Evolutionary conservation across 2,329 filamentous ascomycete species (phyloP).

Genomic region (Diaporthe sp.): DNA sequence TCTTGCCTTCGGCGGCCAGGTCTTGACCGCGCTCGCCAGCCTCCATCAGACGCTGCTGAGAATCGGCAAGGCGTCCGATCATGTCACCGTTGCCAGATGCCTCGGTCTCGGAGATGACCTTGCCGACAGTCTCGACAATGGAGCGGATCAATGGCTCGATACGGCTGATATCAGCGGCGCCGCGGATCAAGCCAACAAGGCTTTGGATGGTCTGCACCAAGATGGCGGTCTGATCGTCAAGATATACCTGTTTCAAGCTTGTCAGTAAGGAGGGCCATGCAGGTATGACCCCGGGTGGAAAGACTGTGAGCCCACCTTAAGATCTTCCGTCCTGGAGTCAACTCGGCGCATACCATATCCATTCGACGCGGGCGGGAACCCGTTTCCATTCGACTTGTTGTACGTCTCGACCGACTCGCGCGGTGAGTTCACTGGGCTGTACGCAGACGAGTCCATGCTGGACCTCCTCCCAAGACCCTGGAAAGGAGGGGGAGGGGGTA

Average conservation of each 20-base stretch:
- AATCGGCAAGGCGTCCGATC: constrained; percentile 71
- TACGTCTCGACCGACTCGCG: constrained; percentile 68
- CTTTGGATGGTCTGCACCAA: constrained; percentile 86
- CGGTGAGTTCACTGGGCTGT: constrained; percentile 81
- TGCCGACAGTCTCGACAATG: constrained; percentile 79
- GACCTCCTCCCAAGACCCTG: constrained; percentile 69
- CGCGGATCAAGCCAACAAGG: constrained; percentile 81
- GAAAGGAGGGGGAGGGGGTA: constrained; percentile 69
- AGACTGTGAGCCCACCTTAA: constrained; percentile 56
- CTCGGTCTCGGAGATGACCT: constrained; percentile 77
- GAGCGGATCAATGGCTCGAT: constrained; percentile 79
- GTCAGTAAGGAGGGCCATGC: background rate
- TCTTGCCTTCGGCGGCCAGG: constrained; percentile 66
- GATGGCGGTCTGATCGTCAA: constrained; percentile 85
- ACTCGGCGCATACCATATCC: constrained; percentile 52
- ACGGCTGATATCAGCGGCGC: constrained; percentile 72
- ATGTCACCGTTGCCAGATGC: constrained; percentile 67
- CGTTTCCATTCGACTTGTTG: constrained; percentile 53
- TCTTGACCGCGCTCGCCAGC: constrained; percentile 73
- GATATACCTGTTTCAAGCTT: constrained; percentile 71
- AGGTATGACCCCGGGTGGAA: background rate
- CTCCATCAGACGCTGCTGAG: constrained; percentile 75
- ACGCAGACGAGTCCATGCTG: constrained; percentile 80
- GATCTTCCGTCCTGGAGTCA: constrained; percentile 62
- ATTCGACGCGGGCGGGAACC: constrained; percentile 54